Conservation (phyloP, 2,329 filamentous ascomycete species). For the Colletotrichum destructivum region DNA sequence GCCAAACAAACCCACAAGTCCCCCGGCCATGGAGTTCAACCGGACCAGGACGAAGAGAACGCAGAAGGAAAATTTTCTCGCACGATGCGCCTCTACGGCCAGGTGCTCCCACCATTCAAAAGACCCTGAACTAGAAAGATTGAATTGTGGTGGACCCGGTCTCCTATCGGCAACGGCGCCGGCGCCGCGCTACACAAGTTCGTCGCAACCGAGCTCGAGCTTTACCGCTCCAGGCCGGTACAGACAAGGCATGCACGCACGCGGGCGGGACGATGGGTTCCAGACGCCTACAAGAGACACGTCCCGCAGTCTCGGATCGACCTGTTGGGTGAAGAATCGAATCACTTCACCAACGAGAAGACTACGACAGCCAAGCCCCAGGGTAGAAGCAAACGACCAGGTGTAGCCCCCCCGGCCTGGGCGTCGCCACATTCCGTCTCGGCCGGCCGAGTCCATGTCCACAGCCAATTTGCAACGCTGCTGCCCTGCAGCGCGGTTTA, state of each 20-base stretch:
- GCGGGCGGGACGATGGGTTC: conserved; percentile 3
- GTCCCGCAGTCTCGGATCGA: not conserved
- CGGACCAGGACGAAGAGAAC: conserved; percentile 4
- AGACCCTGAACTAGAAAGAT: conserved; percentile 25
- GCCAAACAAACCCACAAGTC: conserved; percentile 16
- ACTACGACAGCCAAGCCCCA: conserved; percentile 26
- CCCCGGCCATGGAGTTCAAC: conserved; percentile 12
- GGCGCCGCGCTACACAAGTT: conserved; percentile 31
- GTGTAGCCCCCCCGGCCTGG: conserved; percentile 16
- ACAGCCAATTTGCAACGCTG: conserved; percentile 20
- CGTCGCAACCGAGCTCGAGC: conserved; percentile 20
- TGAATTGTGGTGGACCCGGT: conserved; percentile 19
- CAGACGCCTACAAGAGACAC: conserved; percentile 15
- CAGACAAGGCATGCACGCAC: not conserved
- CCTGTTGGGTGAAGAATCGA: not conserved
- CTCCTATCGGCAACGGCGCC: conserved; percentile 34
- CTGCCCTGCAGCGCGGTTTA: conserved; percentile 12
- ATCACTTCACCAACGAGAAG: conserved; percentile 9
- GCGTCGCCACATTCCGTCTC: conserved; percentile 25
- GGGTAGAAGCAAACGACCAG: not conserved
- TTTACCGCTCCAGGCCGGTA: conserved; percentile 8
- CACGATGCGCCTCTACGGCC: conserved; percentile 19
- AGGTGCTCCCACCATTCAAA: conserved; percentile 23
- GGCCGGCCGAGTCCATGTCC: conserved; percentile 20
- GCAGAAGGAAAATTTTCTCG: conserved; percentile 21